Conservation (phyloP, 139 green algal species). For the Coelastrella sp. region DNA sequence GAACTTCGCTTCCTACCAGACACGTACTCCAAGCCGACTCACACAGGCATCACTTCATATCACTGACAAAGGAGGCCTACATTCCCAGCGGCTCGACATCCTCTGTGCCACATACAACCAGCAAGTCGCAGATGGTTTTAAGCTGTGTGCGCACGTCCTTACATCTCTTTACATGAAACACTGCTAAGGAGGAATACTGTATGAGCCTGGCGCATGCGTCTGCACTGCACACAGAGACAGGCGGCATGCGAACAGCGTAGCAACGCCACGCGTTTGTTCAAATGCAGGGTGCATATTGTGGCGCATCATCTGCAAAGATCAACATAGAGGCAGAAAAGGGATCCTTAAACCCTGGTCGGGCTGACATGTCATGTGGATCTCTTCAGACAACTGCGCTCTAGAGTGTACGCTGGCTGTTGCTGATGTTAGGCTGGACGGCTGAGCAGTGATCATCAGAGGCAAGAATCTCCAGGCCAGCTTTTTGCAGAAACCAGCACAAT, state of each 20-base stretch:
- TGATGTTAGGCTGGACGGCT: not conserved
- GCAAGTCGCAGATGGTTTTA: not conserved
- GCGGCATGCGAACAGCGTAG: too few relatives aligned
- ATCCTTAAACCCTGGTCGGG: not conserved
- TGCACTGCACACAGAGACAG: too few relatives aligned
- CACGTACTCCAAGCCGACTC: too few relatives aligned
- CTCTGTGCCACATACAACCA: not conserved
- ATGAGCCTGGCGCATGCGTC: too few relatives aligned
- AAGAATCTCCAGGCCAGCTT: not conserved
- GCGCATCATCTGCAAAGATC: too few relatives aligned
- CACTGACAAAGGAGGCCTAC: not conserved
- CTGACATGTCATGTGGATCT: constrained; percentile 16
- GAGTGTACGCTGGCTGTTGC: not conserved
- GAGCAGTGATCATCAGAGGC: not conserved
- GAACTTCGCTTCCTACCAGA: not conserved
- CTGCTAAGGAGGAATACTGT: too few relatives aligned
- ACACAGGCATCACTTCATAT: not conserved
- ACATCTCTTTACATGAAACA: too few relatives aligned
- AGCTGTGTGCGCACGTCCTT: not conserved
- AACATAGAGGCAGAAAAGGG: not conserved
- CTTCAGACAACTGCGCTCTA: not conserved
- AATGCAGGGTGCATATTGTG: too few relatives aligned
- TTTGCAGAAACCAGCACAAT: not conserved
- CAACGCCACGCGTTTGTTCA: too few relatives aligned
- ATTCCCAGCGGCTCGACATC: too few relatives aligned